Conservation (phyloP, 495 filamentous ascomycete genomes). For the Entonaema liquescens region DNA sequence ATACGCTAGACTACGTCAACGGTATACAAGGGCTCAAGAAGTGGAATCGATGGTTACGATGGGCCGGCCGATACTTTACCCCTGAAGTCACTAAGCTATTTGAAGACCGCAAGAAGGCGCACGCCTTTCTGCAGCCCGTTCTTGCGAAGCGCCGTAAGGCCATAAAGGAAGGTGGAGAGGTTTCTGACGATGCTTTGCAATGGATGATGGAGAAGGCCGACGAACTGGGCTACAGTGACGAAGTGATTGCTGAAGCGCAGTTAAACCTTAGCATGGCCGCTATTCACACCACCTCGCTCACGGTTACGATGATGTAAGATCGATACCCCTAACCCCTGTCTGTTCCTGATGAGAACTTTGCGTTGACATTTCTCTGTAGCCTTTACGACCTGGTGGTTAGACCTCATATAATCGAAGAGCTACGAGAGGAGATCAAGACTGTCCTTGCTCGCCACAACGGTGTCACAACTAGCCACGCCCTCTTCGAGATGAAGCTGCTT, state of each 20-base stretch:
- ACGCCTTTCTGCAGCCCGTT: conserved; percentile 44
- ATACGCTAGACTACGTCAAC: conserved; percentile 60
- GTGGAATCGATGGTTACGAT: conserved; percentile 45
- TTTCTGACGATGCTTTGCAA: conserved; percentile 51
- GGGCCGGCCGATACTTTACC: conserved; percentile 44
- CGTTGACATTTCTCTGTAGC: conserved; percentile 14
- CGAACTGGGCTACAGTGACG: conserved; percentile 25
- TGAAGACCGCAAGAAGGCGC: conserved; percentile 41
- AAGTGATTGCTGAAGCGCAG: conserved; percentile 47
- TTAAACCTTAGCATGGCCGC: conserved; percentile 46
- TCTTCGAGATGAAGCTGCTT: conserved; percentile 44
- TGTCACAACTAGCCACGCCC: conserved; percentile 40
- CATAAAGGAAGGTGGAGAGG: conserved; percentile 31
- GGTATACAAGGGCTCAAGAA: conserved; percentile 43
- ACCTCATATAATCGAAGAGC: conserved; percentile 41
- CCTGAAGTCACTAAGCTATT: conserved; percentile 45
- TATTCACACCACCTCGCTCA: conserved; percentile 48
- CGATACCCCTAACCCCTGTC: neutral
- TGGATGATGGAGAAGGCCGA: conserved; percentile 50
- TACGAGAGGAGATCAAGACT: conserved; percentile 41
- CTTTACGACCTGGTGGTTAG: conserved; percentile 53
- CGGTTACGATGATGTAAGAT: conserved; percentile 40
- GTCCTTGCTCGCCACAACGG: conserved; percentile 37
- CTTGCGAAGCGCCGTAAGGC: conserved; percentile 36
- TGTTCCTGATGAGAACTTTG: neutral